Evolutionary conservation across 352 stramenopile genomes (phyloP), one percentile per base, ranked within the genome.

Genomic region (Lagenidium giganteum): DNA sequence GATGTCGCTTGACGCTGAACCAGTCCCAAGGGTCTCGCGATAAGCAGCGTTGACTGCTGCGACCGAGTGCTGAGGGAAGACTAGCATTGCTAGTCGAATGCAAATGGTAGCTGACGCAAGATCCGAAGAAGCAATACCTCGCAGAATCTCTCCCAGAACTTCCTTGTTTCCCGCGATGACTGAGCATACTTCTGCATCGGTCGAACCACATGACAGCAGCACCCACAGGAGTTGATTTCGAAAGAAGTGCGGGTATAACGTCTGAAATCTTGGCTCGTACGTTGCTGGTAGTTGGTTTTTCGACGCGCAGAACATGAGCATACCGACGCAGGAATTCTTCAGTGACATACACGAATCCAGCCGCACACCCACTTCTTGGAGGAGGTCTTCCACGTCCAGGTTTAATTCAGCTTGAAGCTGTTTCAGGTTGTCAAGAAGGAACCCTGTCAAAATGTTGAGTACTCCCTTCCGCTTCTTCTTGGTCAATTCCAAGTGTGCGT

Each of bases 21-120:
- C 32, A 38, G 32, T 1, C 1, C 32, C 32, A 38, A 38, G 32
- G 11, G 32, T 38, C 24, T 51, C 52, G 5, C 44, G 32, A 28
- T 58, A 58, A 13, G 44, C 39, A 13, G 48, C 38, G 51, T 88
- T 94, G 12, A 94, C 63, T 6, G 57, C 57, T n/a, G 71, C 76
- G 0, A 94, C 67, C 0, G 82, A 92, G 46, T 87, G 73, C 7
- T 87, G 51, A 0, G 82, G 82, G 48, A 94, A 87, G 26, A 91
- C 60, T 8, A 94, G 55, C 82, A 91, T 92, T 1, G 73, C 80
- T 22, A 94, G 57, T n/a, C 78, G 77, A 49, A 92, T 83, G 44
- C 73, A 91, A 24, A 92, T 67, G 7, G 70, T 89, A 7, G 72
- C 73, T 8, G 71, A 78, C 37, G 82, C 57, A 17, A 91, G 42